Conservation (phyloP, 1,284 basidiomycete species). For the Irpex sp. region DNA sequence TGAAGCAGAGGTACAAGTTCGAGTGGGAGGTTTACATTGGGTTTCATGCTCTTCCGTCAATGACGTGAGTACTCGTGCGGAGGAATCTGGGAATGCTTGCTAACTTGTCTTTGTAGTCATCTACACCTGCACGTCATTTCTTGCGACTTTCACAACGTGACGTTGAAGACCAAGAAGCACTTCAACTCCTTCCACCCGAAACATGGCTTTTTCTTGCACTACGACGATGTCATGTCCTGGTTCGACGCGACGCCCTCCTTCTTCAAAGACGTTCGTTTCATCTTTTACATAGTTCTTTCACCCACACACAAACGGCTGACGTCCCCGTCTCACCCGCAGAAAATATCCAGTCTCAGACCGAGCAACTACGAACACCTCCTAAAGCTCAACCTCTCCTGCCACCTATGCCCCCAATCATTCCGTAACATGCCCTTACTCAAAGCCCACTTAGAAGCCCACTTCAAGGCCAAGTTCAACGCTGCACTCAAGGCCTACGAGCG, state of each 20-base stretch:
- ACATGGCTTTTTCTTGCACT: conserved; percentile 81
- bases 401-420: conserved; percentile 57
- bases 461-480: conserved; percentile 35
- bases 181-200: conserved; percentile 93
- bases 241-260: conserved; percentile 59
- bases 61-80: conserved; percentile 51
- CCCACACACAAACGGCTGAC: too few relatives aligned
- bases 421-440: conserved; percentile 81
- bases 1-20: conserved; percentile 75
- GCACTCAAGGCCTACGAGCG: conserved; percentile 1
- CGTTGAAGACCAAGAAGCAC: conserved; percentile 89
- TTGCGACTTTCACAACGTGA: conserved; percentile 70
- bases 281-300: background rate
- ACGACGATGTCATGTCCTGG: conserved; percentile 75
- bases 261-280: conserved; percentile 44
- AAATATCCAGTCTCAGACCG: conserved; percentile 41
- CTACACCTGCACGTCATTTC: conserved; percentile 88
- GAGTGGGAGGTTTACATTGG: conserved; percentile 80
- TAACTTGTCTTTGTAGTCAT: conserved; percentile 48
- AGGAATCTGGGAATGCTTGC: background rate
- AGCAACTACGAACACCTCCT: conserved; percentile 63
- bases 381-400: conserved; percentile 67
- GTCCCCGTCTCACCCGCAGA: conserved; percentile 33
- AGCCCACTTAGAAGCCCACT: conserved; percentile 65
- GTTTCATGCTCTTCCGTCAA: conserved; percentile 84